Percentiles rank a stretch among this genome's conserved stretches.
phyloP scores from a whole-genome alignment of 805 yeast genomes.

The Yamadazyma insecticola region DNA sequence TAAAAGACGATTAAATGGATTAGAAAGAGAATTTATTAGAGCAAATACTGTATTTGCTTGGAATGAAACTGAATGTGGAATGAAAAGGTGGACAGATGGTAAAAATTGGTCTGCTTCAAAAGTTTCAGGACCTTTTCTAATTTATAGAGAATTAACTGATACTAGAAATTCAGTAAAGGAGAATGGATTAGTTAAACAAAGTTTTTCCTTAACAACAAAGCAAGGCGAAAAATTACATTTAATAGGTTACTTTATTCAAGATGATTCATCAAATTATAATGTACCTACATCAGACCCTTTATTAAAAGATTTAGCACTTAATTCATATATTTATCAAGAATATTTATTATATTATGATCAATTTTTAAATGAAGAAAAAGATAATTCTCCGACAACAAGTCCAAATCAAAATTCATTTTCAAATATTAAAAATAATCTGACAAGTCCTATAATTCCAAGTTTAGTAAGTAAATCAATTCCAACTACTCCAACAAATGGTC shows the following conservation, averaged over 20 bases:
- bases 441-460: too few relatives aligned
- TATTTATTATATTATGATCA: slow-evolving; percentile 14
- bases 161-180: slow-evolving; percentile 23
- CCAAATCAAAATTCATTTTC: neutral
- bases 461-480: too few relatives aligned
- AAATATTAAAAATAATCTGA: too few relatives aligned
- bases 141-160: slow-evolving; percentile 50
- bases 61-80: slow-evolving; percentile 68
- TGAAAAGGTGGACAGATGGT: slow-evolving; percentile 80
- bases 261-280: slow-evolving; percentile 4
- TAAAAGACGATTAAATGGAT: slow-evolving; percentile 51
- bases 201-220: slow-evolving; percentile 52
- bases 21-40: slow-evolving; percentile 52
- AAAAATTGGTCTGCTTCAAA: slow-evolving; percentile 69
- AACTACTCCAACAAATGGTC: too few relatives aligned
- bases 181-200: slow-evolving; percentile 60
- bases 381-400: neutral
- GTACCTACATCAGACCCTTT: slow-evolving; percentile 22
- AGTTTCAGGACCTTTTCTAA: slow-evolving; percentile 57
- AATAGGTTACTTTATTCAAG: slow-evolving; percentile 44
- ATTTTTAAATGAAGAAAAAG: slow-evolving; percentile 5
- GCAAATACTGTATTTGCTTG: slow-evolving; percentile 65
- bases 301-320: slow-evolving; percentile 16
- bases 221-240: slow-evolving; percentile 55
- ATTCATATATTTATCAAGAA: slow-evolving; percentile 19